These are phyloP conservation scores for Aspergillus nidulans DNA, from an alignment of 495 filamentous ascomycete genomes.

Conservation along the genomic window DNA sequence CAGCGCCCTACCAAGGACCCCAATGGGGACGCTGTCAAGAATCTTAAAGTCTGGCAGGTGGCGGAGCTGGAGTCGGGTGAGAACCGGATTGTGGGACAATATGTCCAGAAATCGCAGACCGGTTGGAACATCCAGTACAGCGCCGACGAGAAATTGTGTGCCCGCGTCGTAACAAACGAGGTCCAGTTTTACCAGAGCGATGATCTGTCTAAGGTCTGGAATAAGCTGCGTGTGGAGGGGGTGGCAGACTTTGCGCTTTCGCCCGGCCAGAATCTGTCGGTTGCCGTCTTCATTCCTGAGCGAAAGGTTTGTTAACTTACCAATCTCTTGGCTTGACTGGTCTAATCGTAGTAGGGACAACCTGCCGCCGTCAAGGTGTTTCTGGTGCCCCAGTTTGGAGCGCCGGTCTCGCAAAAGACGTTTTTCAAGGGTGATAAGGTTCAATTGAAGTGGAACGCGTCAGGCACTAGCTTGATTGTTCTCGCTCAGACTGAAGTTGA, in stretches of 20 bases:
- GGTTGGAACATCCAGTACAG: constrained; percentile 99
- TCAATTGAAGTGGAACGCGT: constrained; percentile 92
- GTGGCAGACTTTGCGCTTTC: constrained; percentile 85
- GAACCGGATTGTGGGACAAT: constrained; percentile 73
- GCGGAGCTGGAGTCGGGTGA: constrained; percentile 49
- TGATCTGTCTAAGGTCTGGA: constrained; percentile 84
- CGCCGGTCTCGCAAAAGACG: constrained; percentile 87
- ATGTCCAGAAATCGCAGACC: constrained; percentile 91
- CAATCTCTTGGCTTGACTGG: background rate
- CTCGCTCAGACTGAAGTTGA: constrained; percentile 98
- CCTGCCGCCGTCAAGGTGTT: constrained; percentile 92
- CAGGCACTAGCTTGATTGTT: constrained; percentile 87
- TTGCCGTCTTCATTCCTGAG: constrained; percentile 92
- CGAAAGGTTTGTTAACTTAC: constrained; percentile 61
- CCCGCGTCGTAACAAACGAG: constrained; percentile 90
- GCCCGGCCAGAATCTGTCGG: constrained; percentile 79
- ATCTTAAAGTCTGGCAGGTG: constrained; percentile 92
- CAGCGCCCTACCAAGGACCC: constrained; percentile 90
- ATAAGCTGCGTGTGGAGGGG: constrained; percentile 89
- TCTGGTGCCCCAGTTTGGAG: constrained; percentile 78
- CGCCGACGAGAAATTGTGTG: constrained; percentile 84
- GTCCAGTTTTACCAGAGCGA: constrained; percentile 92
- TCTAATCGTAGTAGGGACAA: constrained; percentile 57
- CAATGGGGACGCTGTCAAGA: constrained; percentile 87
- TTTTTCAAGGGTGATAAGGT: constrained; percentile 99